Evolutionary conservation across 176 grass and related monocot species (phyloP), one percentile per base, ranked within the genome.

Genomic region (Cocos nucifera): DNA sequence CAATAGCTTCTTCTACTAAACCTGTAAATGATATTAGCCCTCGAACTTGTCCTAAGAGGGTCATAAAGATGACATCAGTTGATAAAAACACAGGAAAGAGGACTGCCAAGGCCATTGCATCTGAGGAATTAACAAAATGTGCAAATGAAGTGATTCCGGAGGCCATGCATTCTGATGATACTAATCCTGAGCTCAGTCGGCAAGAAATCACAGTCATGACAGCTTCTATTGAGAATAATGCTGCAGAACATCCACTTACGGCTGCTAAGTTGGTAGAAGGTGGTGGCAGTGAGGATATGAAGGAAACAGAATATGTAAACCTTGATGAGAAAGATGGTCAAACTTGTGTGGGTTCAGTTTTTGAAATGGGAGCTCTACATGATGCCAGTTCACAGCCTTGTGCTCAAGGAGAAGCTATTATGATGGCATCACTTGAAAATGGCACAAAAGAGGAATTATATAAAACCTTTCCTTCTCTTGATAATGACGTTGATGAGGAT

Each of bases 51-150:
- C 50, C 48, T 17, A 85, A 79, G 68, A 81, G 78, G 59, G 76
- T 79, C 44, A 78, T 75, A 50, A 83, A 84, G 69, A 77, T 77
- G 60, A 44, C 79, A 61, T 35, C 44, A 4, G 67, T 78, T 30
- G 74, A 85, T 66, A 78, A 89, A 65, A 77, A 86, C 48, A 67
- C 78, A 64, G 80, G 79, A 54, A 90, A 85, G 80, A 82, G 69
- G 19, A 68, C 26, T 26, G 54, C 25, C 2, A 32, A 51, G 16
- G 28, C 7, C 35, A 15, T 49, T 39, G 56, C 44, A 22, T n/a
- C 32, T 27, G 24, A 50, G 21, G 79, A 75, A 54, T 60, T 80
- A 78, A 87, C 69, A 50, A 73, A 76, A 66, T 58, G 49, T 32
- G 62, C 63, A 50, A 63, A 53, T 48, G 54, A 66, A 19, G 23